Conservation (phyloP, 2,329 filamentous ascomycete genomes). For the Xylariales sp. region DNA sequence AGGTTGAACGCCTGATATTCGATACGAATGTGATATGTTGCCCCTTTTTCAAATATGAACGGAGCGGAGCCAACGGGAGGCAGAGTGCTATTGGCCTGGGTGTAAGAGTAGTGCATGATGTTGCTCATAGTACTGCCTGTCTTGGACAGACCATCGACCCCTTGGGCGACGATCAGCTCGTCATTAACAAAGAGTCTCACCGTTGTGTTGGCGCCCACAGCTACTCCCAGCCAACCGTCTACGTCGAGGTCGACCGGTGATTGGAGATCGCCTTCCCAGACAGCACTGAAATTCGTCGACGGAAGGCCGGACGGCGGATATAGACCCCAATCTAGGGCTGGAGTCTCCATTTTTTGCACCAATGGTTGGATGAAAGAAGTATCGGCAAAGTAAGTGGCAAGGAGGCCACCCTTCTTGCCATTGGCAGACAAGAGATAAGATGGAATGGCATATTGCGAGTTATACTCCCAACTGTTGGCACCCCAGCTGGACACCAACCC, state of each 20-base stretch:
- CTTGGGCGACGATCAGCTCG: constrained; percentile 21
- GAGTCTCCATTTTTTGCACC: constrained; percentile 27
- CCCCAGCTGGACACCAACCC: constrained; percentile 37
- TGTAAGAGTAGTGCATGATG: constrained; percentile 33
- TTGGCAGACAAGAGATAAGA: constrained; percentile 34
- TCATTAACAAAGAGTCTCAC: constrained; percentile 33
- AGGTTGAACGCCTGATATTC: constrained; percentile 39
- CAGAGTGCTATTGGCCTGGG: constrained; percentile 28
- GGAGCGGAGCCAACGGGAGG: constrained; percentile 31
- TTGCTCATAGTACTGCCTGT: constrained; percentile 33
- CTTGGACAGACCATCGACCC: constrained; percentile 19
- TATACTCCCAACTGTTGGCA: constrained; percentile 38
- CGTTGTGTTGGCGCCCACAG: constrained; percentile 34
- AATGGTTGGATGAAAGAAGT: constrained; percentile 31
- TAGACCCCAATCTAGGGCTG: constrained; percentile 38
- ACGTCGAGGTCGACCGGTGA: constrained; percentile 33
- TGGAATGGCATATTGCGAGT: constrained; percentile 38
- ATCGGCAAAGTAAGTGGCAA: constrained; percentile 35
- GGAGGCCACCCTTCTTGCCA: constrained; percentile 31
- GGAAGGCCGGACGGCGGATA: constrained; percentile 36
- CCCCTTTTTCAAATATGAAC: constrained; percentile 32
- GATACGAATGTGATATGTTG: constrained; percentile 31
- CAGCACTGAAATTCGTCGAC: constrained; percentile 39
- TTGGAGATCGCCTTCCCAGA: constrained; percentile 35
- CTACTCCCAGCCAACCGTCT: constrained; percentile 38